Base-by-base conservation (phyloP, 306 rosid species). In the Albizia julibrissin region DNA sequence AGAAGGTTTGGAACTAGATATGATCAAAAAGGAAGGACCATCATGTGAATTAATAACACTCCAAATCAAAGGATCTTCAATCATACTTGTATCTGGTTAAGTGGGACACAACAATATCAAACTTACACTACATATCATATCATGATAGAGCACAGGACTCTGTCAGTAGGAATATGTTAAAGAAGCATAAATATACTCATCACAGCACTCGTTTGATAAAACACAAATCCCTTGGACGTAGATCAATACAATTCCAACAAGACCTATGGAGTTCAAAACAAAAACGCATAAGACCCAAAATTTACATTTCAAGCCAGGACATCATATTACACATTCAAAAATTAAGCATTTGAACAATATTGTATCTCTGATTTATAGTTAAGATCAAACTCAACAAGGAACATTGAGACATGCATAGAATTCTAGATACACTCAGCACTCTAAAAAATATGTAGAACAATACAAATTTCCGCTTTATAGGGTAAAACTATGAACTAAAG, bases 261-360 rank as follows among this genome's bases (percentile, higher is more conserved):
- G 27, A 50, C 9, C 29, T 52, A 33, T 15, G 39, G 34, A 42
- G 66, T 74, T 50, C 19, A 52, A 33, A 50, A 74, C 24, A 34
- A 31, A 33, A 29, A 33, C 31, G 21, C 11, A 13, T 5, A 37
- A 77, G 24, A 27, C 65, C n/a, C 47, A 44, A 46, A 44, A 66
- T 5, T 33, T 16, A 26, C 24, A 65, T 8, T 39, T 46, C 34
- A 75, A 21, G 10, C 37, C 37, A 37, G 34, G 16, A 56, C 37
- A 59, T 50, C 80, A 77, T 19, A 73, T 52, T 37, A 52, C 46
- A 43, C 9, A 67, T 58, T 78, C 47, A 56, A 37, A 74, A 72
- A 46, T 37, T 52, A 61, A 74, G 75, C 6, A 74, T 54, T 24
- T 22, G 33, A 50, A 31, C 18, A 77, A 65, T 52, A 7, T 77